Percentiles rank a stretch among this genome's conserved stretches.
These are phyloP conservation scores for Melaleuca alternifolia DNA, from an alignment of 345 rosid species.

Conservation along the genomic window DNA sequence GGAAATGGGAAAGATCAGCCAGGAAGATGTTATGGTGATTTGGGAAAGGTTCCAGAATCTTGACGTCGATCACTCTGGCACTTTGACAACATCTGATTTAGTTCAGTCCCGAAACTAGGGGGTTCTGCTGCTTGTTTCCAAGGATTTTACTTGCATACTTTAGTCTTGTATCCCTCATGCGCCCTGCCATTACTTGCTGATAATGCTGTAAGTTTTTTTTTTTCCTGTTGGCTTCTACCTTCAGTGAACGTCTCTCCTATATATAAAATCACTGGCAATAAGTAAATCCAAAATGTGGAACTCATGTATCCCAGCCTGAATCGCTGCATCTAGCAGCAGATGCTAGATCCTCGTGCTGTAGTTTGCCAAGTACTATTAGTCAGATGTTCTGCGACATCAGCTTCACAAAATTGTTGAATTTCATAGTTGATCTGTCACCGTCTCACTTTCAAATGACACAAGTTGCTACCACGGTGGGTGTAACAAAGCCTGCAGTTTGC, in stretches of 20 bases:
- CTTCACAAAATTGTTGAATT: background rate
- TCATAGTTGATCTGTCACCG: background rate
- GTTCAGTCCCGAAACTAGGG: background rate
- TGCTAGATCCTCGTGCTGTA: background rate
- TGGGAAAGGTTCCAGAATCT: conserved; percentile 32
- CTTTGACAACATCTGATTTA: conserved; percentile 26
- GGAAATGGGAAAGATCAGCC: conserved; percentile 40
- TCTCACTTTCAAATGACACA: background rate
- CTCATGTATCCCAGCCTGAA: background rate
- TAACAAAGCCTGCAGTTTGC: background rate
- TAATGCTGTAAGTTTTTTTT: background rate
- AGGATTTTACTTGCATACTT: background rate
- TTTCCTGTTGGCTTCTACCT: background rate
- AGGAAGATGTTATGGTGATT: conserved; percentile 23
- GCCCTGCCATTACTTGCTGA: background rate
- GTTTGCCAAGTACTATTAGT: background rate
- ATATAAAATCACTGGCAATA: background rate
- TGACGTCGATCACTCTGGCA: conserved; percentile 37
- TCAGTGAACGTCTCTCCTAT: background rate
- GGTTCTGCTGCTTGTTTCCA: background rate
- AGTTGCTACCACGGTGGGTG: background rate
- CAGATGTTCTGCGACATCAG: background rate
- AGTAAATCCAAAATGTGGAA: background rate
- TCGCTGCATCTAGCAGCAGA: background rate
- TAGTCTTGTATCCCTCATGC: background rate